Percentiles rank a stretch among this genome's conserved stretches.
Evolutionary conservation across 805 yeast genomes (phyloP).

Genomic region (Teunomyces gatunensis): DNA sequence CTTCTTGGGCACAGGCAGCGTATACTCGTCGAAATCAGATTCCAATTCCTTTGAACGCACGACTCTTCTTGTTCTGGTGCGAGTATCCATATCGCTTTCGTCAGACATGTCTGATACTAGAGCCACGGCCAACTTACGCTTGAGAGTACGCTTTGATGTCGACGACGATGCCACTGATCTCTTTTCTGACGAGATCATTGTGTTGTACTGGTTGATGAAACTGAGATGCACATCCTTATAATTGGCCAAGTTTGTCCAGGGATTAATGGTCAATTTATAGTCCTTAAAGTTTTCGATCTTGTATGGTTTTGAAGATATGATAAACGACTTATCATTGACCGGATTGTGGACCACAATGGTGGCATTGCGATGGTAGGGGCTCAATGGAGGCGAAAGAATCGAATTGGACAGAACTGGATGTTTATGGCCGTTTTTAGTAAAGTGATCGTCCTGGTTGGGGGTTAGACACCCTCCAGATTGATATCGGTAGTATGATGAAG

Average conservation of each 20-base stretch:
- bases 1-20: constrained; percentile 35
- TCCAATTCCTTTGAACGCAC: constrained; percentile 33
- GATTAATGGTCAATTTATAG: constrained; percentile 47
- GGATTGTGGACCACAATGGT: constrained; percentile 7
- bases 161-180: neutral
- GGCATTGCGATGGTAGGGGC: constrained; percentile 16
- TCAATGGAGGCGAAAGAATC: constrained; percentile 27
- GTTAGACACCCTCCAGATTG: constrained; percentile 27
- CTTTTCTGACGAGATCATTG: constrained; percentile 16
- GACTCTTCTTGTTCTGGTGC: constrained; percentile 60
- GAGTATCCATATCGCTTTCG: constrained; percentile 30
- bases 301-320: constrained; percentile 22
- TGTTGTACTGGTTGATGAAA: constrained; percentile 54
- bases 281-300: constrained; percentile 48
- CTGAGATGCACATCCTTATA: constrained; percentile 49
- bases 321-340: constrained; percentile 8
- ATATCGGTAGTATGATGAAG: constrained; percentile 1
- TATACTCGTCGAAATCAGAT: constrained; percentile 16
- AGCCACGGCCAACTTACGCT: constrained; percentile 10
- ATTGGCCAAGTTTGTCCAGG: constrained; percentile 46
- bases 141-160: constrained; percentile 1
- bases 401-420: constrained; percentile 11
- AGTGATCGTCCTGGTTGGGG: constrained; percentile 16
- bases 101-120: constrained; percentile 1
- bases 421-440: constrained; percentile 6